These are phyloP conservation scores for Ilyonectria destructans DNA, from an alignment of 2,329 filamentous ascomycete species.

Conservation along the genomic window DNA sequence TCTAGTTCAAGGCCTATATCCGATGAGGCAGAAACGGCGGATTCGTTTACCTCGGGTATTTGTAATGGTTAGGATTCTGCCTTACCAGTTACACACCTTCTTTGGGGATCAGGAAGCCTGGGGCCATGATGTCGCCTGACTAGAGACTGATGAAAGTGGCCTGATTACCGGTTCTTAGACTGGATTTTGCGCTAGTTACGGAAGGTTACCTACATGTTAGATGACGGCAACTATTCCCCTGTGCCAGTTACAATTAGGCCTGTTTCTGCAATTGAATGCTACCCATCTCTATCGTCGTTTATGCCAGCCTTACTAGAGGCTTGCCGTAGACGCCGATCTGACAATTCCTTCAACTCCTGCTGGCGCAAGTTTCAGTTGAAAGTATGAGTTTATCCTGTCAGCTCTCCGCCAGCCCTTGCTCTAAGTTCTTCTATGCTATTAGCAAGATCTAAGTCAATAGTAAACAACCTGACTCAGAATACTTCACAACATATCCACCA, in stretches of 20 bases:
- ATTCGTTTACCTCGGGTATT: neutral
- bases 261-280: neutral
- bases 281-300: neutral
- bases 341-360: neutral
- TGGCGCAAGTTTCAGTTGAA: neutral
- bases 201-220: neutral
- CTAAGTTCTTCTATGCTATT: neutral
- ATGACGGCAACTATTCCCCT: neutral
- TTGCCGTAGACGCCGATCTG: neutral
- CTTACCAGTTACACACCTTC: conserved; percentile 1
- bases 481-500: neutral
- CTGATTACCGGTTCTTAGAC: conserved; percentile 1
- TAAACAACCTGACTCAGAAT: neutral
- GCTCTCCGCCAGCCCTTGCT: neutral
- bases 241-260: neutral
- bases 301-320: neutral
- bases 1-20: neutral
- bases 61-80: neutral
- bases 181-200: neutral
- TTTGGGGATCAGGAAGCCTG: neutral
- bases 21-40: neutral
- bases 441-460: neutral
- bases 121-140: neutral
- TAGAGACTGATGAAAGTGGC: neutral
- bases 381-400: neutral